Conservation (phyloP, 2,329 filamentous ascomycete species). For the Exophiala phaeomuriformis region DNA sequence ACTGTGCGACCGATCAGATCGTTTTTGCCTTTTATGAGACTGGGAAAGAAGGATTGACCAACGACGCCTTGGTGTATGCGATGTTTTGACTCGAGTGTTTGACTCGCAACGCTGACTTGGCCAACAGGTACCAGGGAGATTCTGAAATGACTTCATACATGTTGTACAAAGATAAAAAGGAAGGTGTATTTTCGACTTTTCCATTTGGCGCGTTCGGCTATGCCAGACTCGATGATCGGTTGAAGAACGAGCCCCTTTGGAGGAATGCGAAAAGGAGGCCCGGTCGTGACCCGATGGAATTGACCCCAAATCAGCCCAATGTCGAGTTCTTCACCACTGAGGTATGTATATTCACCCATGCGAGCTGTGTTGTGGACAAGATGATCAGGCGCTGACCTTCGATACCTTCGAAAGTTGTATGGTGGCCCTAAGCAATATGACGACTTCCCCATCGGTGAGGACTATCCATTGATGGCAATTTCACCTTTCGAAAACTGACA, state of each 20-base stretch:
- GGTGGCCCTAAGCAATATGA: constrained; percentile 49
- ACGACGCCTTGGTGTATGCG: constrained; percentile 44
- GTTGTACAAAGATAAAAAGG: constrained; percentile 53
- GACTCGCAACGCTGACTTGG: background rate
- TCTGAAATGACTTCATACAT: constrained; percentile 46
- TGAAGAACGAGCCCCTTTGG: constrained; percentile 51
- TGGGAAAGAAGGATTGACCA: constrained; percentile 46
- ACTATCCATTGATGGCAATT: no score
- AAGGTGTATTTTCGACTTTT: constrained; percentile 53
- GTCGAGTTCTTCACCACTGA: constrained; percentile 58
- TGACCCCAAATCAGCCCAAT: constrained; percentile 51
- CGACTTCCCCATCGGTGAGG: constrained; percentile 42
- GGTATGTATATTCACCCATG: constrained; percentile 37
- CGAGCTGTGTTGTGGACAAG: background rate
- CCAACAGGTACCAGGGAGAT: constrained; percentile 44
- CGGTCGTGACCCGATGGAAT: constrained; percentile 57
- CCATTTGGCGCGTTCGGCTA: constrained; percentile 58
- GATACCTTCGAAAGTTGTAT: constrained; percentile 13
- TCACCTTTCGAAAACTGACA: background rate
- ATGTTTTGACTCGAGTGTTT: no score
- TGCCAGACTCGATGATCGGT: constrained; percentile 54
- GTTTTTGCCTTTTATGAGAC: constrained; percentile 57
- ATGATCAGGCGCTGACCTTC: no score
- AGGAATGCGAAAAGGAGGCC: constrained; percentile 39
- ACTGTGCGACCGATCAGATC: constrained; percentile 40